Evolutionary conservation across 495 filamentous ascomycete species (phyloP).

Genomic region (Darksidea phi): DNA sequence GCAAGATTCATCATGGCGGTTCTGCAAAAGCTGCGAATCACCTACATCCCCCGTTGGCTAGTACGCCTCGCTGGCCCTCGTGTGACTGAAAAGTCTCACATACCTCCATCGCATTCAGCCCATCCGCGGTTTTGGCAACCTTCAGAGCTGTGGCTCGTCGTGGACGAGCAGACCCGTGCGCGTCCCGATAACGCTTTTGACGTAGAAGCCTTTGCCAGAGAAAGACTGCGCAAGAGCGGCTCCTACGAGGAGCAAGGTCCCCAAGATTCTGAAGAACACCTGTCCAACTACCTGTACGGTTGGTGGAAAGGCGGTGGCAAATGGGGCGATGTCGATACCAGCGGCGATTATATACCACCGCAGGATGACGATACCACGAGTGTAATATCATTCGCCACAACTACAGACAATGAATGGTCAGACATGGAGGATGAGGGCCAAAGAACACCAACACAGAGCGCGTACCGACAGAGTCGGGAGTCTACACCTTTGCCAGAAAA

Average conservation of each 20-base stretch:
- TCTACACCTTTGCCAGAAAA: constrained; percentile 58
- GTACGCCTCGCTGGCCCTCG: constrained; percentile 50
- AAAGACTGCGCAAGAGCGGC: constrained; percentile 42
- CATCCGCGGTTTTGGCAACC: not conserved
- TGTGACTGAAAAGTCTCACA: constrained; percentile 37
- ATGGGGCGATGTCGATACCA: constrained; percentile 77
- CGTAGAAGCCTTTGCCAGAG: constrained; percentile 71
- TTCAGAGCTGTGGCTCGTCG: constrained; percentile 26
- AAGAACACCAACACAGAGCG: constrained; percentile 69
- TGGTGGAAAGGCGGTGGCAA: constrained; percentile 80
- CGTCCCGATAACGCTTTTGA: constrained; percentile 44
- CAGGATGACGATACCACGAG: constrained; percentile 75
- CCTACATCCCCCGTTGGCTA: constrained; percentile 62
- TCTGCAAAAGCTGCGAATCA: constrained; percentile 62
- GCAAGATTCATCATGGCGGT: constrained; percentile 55
- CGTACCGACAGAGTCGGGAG: constrained; percentile 39
- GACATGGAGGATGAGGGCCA: constrained; percentile 57
- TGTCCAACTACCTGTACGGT: constrained; percentile 70
- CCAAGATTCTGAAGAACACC: constrained; percentile 56
- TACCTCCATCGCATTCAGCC: not conserved
- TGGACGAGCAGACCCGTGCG: constrained; percentile 10
- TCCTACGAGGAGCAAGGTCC: constrained; percentile 23
- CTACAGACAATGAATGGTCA: constrained; percentile 46
- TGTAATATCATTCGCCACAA: constrained; percentile 64
- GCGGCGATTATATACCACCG: constrained; percentile 62